Conservation (phyloP, 805 yeast species). For the Saccharomyces jurei region DNA sequence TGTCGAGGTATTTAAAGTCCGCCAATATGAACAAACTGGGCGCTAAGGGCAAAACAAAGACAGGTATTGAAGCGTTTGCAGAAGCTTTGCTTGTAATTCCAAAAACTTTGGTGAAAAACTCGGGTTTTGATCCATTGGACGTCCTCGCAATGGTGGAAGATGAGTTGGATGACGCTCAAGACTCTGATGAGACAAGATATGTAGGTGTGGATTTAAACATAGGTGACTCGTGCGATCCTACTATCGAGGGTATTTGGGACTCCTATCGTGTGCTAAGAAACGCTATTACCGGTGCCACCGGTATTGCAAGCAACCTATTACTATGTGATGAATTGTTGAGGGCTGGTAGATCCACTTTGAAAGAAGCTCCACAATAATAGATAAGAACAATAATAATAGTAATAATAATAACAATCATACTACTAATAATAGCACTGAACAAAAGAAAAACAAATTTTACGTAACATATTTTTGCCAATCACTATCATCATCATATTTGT, state of each 20-base stretch:
- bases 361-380: constrained; percentile 38
- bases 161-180: constrained; percentile 29
- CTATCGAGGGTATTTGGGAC: constrained; percentile 93
- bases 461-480: not conserved
- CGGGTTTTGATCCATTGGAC: constrained; percentile 90
- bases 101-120: constrained; percentile 83
- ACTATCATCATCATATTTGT: constrained; percentile 1
- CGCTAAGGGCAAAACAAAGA: constrained; percentile 75
- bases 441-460: not conserved
- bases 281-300: constrained; percentile 85
- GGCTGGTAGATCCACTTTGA: constrained; percentile 92
- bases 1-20: constrained; percentile 55
- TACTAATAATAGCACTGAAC: not conserved
- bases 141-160: constrained; percentile 85
- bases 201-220: constrained; percentile 86
- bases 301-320: constrained; percentile 85
- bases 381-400: not conserved
- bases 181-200: constrained; percentile 51
- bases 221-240: constrained; percentile 95
- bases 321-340: constrained; percentile 92
- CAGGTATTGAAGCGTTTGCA: constrained; percentile 89
- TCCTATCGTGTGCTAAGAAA: constrained; percentile 89
- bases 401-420: not conserved
- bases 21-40: constrained; percentile 44
- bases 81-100: constrained; percentile 89